phyloP scores from a whole-genome alignment of 495 filamentous ascomycete genomes.

The Cudoniella acicularis region DNA sequence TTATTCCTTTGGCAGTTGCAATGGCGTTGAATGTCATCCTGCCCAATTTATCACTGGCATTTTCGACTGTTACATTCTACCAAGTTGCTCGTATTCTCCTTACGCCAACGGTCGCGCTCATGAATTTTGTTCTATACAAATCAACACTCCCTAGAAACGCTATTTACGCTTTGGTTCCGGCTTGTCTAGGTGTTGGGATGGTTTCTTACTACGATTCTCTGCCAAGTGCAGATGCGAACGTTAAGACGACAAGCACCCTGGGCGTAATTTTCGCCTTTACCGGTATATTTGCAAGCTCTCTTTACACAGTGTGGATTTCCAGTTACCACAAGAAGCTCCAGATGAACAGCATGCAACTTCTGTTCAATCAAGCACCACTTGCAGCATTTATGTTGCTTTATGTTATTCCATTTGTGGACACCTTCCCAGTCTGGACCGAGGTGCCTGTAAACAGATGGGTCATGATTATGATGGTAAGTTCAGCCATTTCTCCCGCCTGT shows the following conservation, averaged over 20 bases:
- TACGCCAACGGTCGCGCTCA: conserved; percentile 62
- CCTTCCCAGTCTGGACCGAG: conserved; percentile 49
- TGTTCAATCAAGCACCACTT: conserved; percentile 68
- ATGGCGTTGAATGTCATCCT: conserved; percentile 72
- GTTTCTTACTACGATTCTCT: conserved; percentile 71
- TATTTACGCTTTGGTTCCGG: conserved; percentile 54
- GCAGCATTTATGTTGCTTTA: conserved; percentile 61
- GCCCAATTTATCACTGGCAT: conserved; percentile 69
- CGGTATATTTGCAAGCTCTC: conserved; percentile 60
- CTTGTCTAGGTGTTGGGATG: conserved; percentile 64
- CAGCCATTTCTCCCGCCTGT: neutral
- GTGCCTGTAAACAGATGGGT: conserved; percentile 47
- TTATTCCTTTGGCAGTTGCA: conserved; percentile 60
- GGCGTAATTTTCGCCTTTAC: conserved; percentile 62
- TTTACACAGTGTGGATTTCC: conserved; percentile 70
- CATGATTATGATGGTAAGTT: conserved; percentile 51
- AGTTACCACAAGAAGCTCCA: conserved; percentile 62
- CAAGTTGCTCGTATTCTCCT: conserved; percentile 70
- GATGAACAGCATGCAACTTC: conserved; percentile 67
- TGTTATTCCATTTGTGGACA: conserved; percentile 62
- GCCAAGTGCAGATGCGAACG: conserved; percentile 39
- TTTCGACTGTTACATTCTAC: conserved; percentile 71
- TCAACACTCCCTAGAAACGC: conserved; percentile 53
- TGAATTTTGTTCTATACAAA: conserved; percentile 64
- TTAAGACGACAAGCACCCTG: conserved; percentile 47